Evolutionary conservation across 352 stramenopile species (phyloP), one percentile per base, ranked within the genome.

Genomic region (Hyaloperonospora arabidopsidis): DNA sequence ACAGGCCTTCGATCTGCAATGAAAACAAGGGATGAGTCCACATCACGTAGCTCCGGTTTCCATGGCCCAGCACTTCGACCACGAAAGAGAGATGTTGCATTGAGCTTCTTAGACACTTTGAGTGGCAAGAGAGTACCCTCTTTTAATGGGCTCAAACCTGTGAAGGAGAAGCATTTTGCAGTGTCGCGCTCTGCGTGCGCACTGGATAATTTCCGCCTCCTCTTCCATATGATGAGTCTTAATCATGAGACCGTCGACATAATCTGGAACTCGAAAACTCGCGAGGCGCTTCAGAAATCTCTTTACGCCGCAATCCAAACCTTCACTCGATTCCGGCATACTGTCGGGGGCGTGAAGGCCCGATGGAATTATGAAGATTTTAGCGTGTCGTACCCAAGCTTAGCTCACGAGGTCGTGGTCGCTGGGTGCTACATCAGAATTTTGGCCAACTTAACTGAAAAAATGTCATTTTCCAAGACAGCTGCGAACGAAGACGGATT

Each of bases 341-440:
- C 64, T n/a, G 64, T 70, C 15, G 79, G 69, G 1, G 66, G 58
- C 38, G 79, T 86, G 46, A 83, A 88, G 50, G 83, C 93, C 28
- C 72, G 90, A 14, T 98, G 95, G 95, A 98, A 98, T 61, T 93
- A 96, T 54, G 88, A 98, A 67, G 91, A 98, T 66, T 98, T 98
- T 52, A 58, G 50, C 13, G 88, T 98, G 12, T 61, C 82, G 1
- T 98, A 97, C 64, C 53, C 77, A 21, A 97, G 84, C 25, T 66
- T 98, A 6, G 63, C 69, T 12, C 67, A 82, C 19, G 92, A 98
- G 63, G 57, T 95, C 1, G 59, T 86, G 19, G 89, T 98, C 25
- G 92, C 88, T 21, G 87, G 76, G 19, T 88, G 89, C 41, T 98
- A 98, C 59, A 74, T 98, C 14, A 70, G 83, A 17, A 72, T 88